Percentiles rank a stretch among this genome's conserved stretches.
phyloP scores from a whole-genome alignment of 2,329 filamentous ascomycete genomes.

The Rutstroemia sp. region DNA sequence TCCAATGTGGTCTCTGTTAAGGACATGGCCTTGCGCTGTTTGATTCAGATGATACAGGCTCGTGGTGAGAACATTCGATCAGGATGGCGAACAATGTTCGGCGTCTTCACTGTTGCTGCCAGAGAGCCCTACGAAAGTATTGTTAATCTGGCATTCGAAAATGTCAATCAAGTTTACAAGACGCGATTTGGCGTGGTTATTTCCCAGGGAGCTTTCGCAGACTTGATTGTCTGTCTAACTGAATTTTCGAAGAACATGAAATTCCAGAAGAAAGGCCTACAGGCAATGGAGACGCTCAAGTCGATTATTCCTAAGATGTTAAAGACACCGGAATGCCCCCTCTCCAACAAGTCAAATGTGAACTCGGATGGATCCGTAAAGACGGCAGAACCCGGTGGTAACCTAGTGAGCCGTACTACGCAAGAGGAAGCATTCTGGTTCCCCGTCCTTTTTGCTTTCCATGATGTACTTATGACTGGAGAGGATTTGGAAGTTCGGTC shows the following conservation, averaged over 20 bases:
- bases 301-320: slow-evolving; percentile 93
- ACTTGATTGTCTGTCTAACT: slow-evolving; percentile 91
- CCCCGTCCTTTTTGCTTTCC: slow-evolving; percentile 94
- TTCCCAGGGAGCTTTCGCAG: slow-evolving; percentile 91
- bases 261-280: slow-evolving; percentile 97
- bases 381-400: slow-evolving; percentile 35
- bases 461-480: slow-evolving; percentile 98
- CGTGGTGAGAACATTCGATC: slow-evolving; percentile 94
- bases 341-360: slow-evolving; percentile 56
- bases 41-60: slow-evolving; percentile 99
- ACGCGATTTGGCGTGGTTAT: slow-evolving; percentile 94
- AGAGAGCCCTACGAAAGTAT: slow-evolving; percentile 90
- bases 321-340: slow-evolving; percentile 86
- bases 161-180: slow-evolving; percentile 92
- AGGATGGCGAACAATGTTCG: slow-evolving; percentile 99
- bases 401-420: slow-evolving; percentile 69
- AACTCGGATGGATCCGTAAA: slow-evolving; percentile 31
- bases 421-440: slow-evolving; percentile 99
- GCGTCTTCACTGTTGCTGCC: slow-evolving; percentile 93
- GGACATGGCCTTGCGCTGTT: slow-evolving; percentile 90
- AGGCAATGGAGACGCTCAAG: slow-evolving; percentile 91
- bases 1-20: slow-evolving; percentile 88
- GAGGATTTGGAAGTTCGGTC: slow-evolving; percentile 95
- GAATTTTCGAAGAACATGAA: slow-evolving; percentile 98
- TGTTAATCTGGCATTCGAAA: slow-evolving; percentile 93